Percentiles rank a stretch among this genome's conserved stretches.
These are phyloP conservation scores for sunflower (Helianthus annuus) DNA, from an alignment of 129 eudicot genomes.

Conservation along the genomic window HanXRQr2.0-SUNRISE NC_035440.2:101213763-101214262, in stretches of 20 bases:
- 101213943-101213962: conserved; percentile 68
- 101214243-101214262: too few species aligned
- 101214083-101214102: too few species aligned
- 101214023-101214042: too few species aligned
- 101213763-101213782: conserved; percentile 10
- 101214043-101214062: too few species aligned
- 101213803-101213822: conserved; percentile 53
- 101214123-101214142: too few species aligned
- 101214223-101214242: conserved; percentile 40
- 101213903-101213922: background rate
- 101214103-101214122: too few species aligned
- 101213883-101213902: background rate
- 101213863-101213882: background rate
- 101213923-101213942: conserved; percentile 25
- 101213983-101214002: conserved; percentile 61
- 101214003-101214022: conserved; percentile 47
- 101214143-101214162: too few species aligned
- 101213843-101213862: conserved; percentile 64
- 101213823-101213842: conserved; percentile 55
- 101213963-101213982: conserved; percentile 95
- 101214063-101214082: too few species aligned
- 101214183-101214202: conserved; percentile 87
- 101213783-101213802: conserved; percentile 42
- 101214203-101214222: conserved; percentile 85
- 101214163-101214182: too few species aligned